These are phyloP conservation scores for Beauveria rudraprayagi DNA, from an alignment of 2,329 filamentous ascomycete species.

Conservation along the genomic window DNA sequence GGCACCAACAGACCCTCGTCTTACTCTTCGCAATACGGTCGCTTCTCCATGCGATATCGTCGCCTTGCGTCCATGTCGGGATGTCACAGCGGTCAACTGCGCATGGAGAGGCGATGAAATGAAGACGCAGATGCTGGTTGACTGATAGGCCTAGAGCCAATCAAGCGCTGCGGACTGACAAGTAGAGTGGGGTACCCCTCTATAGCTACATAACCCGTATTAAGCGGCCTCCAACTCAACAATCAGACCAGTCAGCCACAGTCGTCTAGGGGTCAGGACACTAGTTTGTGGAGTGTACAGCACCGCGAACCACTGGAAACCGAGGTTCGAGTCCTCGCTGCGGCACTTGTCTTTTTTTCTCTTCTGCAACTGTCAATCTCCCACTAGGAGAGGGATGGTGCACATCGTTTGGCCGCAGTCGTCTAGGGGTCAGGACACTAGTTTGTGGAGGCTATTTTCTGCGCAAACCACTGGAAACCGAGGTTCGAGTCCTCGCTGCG, in stretches of 20 bases:
- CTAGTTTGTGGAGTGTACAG: slow-evolving; percentile 20
- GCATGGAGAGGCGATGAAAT: no score
- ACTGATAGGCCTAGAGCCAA: not conserved
- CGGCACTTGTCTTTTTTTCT: not conserved
- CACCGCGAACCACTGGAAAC: slow-evolving; percentile 20
- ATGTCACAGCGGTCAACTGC: no score
- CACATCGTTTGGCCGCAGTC: slow-evolving; percentile 14
- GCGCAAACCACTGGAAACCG: slow-evolving; percentile 21
- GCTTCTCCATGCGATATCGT: no score
- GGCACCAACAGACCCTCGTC: no score
- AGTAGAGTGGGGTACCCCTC: not conserved
- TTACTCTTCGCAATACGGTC: no score
- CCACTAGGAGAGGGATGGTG: not conserved
- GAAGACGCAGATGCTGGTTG: no score
- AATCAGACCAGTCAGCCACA: slow-evolving; percentile 12
- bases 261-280: slow-evolving; percentile 24
- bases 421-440: slow-evolving; percentile 24
- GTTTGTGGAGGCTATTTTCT: slow-evolving; percentile 18
- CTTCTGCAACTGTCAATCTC: not conserved
- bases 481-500: slow-evolving; percentile 21
- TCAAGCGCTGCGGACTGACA: not conserved
- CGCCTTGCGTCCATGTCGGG: no score
- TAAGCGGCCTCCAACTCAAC: not conserved
- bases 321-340: slow-evolving; percentile 22
- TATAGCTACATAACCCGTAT: not conserved